Evolutionary conservation across 805 yeast species (phyloP), one percentile per base, ranked within the genome.

Genomic region (Metschnikowia lachancei): DNA sequence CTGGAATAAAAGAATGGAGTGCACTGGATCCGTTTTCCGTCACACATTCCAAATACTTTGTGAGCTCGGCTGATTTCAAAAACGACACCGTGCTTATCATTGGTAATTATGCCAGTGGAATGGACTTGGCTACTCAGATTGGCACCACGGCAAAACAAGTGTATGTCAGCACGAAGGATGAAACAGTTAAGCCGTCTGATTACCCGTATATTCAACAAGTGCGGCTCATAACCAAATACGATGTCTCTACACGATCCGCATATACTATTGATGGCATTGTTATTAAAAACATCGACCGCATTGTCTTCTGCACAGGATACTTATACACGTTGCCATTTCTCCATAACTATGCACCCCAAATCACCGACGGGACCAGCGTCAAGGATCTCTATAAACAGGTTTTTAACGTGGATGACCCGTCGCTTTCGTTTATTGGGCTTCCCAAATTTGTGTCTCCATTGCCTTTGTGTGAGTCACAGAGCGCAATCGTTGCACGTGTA

Each of bases 41-140:
- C 22, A 52, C 58, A 38, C 74, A 69, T 54, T 65, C 72, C 19
- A 66, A 67, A 50, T 64, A 62, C 41, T 73, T 59, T 50, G 55
- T 58, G 6, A 63, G 68, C 19, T 45, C 60, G 9, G 43, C 36
- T 6, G 50, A 39, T 5, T 61, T 36, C 34, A 41, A 43, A 19
- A 62, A 69, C 36, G 72, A 65, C n/a, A 80, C 83, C 13, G 62
- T 87, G 36, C 49, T 55, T 19, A 75, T 87, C 6, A 78, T 87
- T n/a, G 95, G 95, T 0, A 83, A 82, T 55, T 81, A 83, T 10
- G 85, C 94, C 2, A 81, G 89, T 26, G 96, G 92, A 22, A 77
- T 80, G 16, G 96, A 89, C 59, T 69, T 86, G 35, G 78, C 88
- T 2, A 75, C 74, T 46, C 91, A 85, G 58, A 58, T 83, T 16